Conservation (phyloP, 1,284 basidiomycete species). For the Puccinia hordei region DNA sequence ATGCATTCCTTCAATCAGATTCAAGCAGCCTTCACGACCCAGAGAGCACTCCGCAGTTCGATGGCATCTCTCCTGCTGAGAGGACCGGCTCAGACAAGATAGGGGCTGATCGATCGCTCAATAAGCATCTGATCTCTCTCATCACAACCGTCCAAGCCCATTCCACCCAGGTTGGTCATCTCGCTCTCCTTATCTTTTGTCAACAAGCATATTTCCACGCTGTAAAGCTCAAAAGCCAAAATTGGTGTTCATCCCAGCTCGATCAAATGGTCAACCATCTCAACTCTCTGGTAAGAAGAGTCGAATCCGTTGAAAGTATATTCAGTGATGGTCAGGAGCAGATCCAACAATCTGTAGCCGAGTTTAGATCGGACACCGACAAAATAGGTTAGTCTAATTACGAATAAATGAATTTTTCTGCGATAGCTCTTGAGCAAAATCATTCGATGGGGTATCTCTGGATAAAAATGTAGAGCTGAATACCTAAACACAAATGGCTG, state of each 20-base stretch:
- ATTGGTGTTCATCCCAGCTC: background rate
- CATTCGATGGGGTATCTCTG: background rate
- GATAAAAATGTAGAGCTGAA: background rate
- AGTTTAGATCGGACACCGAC: conserved; percentile 15
- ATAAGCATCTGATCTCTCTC: conserved; percentile 26
- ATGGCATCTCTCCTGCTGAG: conserved; percentile 2
- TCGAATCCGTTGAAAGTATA: conserved; percentile 26
- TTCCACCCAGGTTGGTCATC: conserved; percentile 10
- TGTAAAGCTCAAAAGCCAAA: background rate
- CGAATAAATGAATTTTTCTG: background rate
- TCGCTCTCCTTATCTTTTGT: background rate
- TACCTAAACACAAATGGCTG: no score
- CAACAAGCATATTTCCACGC: background rate
- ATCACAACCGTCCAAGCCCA: conserved; percentile 24
- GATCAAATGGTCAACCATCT: conserved; percentile 27
- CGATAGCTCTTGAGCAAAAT: background rate
- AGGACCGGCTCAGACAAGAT: background rate
- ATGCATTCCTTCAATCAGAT: conserved; percentile 27
- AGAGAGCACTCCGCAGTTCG: background rate
- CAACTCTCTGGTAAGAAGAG: conserved; percentile 29
- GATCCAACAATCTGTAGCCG: conserved; percentile 6
- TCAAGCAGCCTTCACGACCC: background rate
- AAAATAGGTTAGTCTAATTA: conserved; percentile 20
- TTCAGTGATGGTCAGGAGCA: conserved; percentile 29
- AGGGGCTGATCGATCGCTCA: background rate